Percentiles rank a stretch among this genome's conserved stretches.
These are phyloP conservation scores for Podospora anserina DNA, from an alignment of 495 filamentous ascomycete genomes.

Conservation along the genomic window DNA sequence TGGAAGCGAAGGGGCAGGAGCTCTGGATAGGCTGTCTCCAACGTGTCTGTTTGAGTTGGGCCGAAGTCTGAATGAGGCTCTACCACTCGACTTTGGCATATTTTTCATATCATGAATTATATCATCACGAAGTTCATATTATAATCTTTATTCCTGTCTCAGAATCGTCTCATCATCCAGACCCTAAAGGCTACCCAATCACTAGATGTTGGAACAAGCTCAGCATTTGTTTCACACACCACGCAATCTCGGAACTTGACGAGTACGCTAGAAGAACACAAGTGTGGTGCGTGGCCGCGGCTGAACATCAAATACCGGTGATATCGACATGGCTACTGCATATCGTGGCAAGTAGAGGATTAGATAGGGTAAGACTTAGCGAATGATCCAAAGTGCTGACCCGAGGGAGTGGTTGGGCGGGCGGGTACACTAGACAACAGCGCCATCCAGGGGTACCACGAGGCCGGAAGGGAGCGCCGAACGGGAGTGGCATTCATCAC, in stretches of 20 bases:
- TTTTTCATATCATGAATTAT: too few species aligned
- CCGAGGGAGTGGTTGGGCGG: background rate
- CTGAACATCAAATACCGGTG: background rate
- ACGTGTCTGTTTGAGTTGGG: too few species aligned
- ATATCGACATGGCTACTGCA: background rate
- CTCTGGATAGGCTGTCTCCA: too few species aligned
- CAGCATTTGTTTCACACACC: background rate
- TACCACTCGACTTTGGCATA: too few species aligned
- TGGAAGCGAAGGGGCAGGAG: too few species aligned
- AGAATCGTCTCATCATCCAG: too few species aligned
- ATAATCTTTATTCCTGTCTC: too few species aligned
- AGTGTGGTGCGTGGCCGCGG: background rate
- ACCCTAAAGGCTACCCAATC: background rate
- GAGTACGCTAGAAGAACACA: background rate
- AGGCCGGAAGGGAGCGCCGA: background rate
- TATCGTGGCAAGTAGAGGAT: background rate
- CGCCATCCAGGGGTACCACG: background rate
- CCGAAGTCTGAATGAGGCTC: too few species aligned
- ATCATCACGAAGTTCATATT: too few species aligned
- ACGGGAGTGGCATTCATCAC: background rate
- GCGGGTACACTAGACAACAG: background rate
- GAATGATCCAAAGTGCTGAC: background rate
- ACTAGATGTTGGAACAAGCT: background rate
- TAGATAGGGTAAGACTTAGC: background rate
- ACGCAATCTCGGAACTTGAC: background rate